Evolutionary conservation across 345 rosid genomes (phyloP).

Genomic region (Aquilaria yunnanensis): DNA sequence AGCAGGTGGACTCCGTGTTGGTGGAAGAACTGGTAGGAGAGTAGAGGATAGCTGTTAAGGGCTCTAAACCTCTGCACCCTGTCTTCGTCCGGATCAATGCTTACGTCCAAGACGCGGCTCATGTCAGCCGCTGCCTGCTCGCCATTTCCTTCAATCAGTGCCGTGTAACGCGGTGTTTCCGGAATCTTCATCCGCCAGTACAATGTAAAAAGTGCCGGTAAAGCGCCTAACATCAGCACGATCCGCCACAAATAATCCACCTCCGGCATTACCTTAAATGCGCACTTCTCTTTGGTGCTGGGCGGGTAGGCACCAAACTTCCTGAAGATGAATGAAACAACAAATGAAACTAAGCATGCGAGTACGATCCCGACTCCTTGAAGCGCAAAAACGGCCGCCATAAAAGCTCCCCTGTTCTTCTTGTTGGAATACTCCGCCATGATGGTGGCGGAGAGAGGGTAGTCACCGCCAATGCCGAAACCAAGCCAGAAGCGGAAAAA

Average conservation of each 20-base stretch:
- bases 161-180: slow-evolving; percentile 46
- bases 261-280: slow-evolving; percentile 29
- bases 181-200: slow-evolving; percentile 57
- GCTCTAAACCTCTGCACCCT: slow-evolving; percentile 17
- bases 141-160: slow-evolving; percentile 39
- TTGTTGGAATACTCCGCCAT: too few relatives aligned
- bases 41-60: slow-evolving; percentile 17
- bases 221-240: slow-evolving; percentile 41
- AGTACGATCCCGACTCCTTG: slow-evolving; percentile 49
- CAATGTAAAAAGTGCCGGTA: slow-evolving; percentile 35
- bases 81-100: slow-evolving; percentile 26
- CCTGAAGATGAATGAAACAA: slow-evolving; percentile 26
- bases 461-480: too few relatives aligned
- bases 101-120: slow-evolving; percentile 34
- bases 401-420: slow-evolving; percentile 32
- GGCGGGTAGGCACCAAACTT: not conserved
- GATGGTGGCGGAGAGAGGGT: too few relatives aligned
- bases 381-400: slow-evolving; percentile 54
- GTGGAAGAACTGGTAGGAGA: slow-evolving; percentile 29
- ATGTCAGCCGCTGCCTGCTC: slow-evolving; percentile 44
- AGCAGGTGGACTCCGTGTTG: slow-evolving; percentile 39
- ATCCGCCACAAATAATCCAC: slow-evolving; percentile 43
- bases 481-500: slow-evolving; percentile 25
- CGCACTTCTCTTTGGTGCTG: not conserved
- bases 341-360: slow-evolving; percentile 37